Evolutionary conservation across 1,139 yeast genomes (phyloP).

Genomic region (Geotrichum cucujoidarum): DNA sequence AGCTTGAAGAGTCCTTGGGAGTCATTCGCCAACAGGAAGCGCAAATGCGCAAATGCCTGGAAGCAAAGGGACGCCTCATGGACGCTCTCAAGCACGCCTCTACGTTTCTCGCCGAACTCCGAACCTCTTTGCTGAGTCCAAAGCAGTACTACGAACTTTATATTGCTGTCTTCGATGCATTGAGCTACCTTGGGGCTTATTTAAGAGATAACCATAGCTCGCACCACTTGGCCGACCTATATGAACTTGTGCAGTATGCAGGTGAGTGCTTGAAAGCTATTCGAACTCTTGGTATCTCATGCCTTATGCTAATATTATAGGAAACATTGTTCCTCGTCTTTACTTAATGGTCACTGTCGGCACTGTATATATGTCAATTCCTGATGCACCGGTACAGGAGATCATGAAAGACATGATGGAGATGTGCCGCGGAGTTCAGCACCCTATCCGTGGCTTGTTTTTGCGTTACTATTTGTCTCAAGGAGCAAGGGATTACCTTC

Average conservation of each 20-base stretch:
- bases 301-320: slow-evolving; percentile 17
- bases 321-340: slow-evolving; percentile 80
- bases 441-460: slow-evolving; percentile 82
- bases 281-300: no score
- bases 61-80: slow-evolving; percentile 63
- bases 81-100: slow-evolving; percentile 89
- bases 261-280: slow-evolving; percentile 33
- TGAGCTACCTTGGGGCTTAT: slow-evolving; percentile 62
- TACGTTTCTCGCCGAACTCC: slow-evolving; percentile 71
- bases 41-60: slow-evolving; percentile 73
- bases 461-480: slow-evolving; percentile 85
- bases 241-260: slow-evolving; percentile 92
- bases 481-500: slow-evolving; percentile 68
- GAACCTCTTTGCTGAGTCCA: slow-evolving; percentile 74
- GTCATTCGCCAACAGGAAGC: slow-evolving; percentile 66
- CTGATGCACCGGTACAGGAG: slow-evolving; percentile 77
- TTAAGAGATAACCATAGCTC: slow-evolving; percentile 62
- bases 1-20: slow-evolving; percentile 49
- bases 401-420: slow-evolving; percentile 95
- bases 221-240: slow-evolving; percentile 82
- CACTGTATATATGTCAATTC: slow-evolving; percentile 72
- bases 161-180: slow-evolving; percentile 77
- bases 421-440: slow-evolving; percentile 97
- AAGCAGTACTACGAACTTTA: slow-evolving; percentile 92
- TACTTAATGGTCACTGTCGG: slow-evolving; percentile 96